Conservation (phyloP, 768 basidiomycete species). For the Boletus sensibilis region DNA sequence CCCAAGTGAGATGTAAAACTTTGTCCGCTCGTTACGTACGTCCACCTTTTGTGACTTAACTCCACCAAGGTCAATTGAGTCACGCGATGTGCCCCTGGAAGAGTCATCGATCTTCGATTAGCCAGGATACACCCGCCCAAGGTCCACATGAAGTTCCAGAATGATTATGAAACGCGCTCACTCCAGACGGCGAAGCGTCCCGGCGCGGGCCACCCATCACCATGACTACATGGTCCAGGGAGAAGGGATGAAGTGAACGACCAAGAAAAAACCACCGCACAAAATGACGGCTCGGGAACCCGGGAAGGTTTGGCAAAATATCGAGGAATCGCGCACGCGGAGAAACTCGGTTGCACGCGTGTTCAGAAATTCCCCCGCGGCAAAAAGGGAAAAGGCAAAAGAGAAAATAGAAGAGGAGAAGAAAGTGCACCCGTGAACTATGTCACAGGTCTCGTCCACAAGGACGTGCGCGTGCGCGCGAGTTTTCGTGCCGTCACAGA, state of each 20-base stretch:
- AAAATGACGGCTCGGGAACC: not conserved
- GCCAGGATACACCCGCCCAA: not conserved
- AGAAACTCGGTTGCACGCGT: not conserved
- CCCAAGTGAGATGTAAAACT: too few species aligned
- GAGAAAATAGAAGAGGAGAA: not conserved
- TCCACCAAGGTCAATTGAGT: not conserved
- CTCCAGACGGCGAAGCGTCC: not conserved
- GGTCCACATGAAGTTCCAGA: not conserved
- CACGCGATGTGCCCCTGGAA: not conserved
- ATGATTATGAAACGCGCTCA: not conserved
- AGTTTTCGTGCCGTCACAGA: not conserved
- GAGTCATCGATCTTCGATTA: not conserved
- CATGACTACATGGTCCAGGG: conserved; percentile 1
- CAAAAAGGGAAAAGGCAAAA: not conserved
- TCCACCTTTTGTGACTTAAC: not conserved
- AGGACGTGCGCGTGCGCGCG: not conserved
- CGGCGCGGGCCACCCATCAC: not conserved
- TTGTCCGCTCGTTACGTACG: too few species aligned
- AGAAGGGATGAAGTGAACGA: too few species aligned
- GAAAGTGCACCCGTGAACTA: not conserved
- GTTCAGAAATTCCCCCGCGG: not conserved
- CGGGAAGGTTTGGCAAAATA: not conserved
- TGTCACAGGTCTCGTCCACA: not conserved
- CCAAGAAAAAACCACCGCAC: not conserved
- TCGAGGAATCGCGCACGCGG: not conserved